Percentiles rank a stretch among this genome's conserved stretches.
These are phyloP conservation scores for Quercus wislizeni DNA, from an alignment of 306 rosid genomes.

Conservation along the genomic window DNA sequence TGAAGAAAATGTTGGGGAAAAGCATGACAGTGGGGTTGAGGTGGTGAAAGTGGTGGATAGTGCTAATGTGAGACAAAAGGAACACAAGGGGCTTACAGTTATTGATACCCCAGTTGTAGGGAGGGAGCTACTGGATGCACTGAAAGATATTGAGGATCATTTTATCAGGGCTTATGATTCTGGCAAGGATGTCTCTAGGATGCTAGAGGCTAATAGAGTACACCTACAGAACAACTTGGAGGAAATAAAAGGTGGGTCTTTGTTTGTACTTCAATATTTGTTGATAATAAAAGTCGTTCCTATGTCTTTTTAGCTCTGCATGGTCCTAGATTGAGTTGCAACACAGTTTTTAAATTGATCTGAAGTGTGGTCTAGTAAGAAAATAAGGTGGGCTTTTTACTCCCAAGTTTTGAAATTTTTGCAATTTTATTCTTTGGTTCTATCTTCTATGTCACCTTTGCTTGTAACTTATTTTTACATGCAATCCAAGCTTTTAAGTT, in stretches of 20 bases:
- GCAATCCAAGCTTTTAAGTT: background rate
- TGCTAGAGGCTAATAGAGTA: slow-evolving; percentile 86
- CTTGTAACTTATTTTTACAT: background rate
- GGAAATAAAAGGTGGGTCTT: slow-evolving; percentile 72
- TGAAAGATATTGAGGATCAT: slow-evolving; percentile 77
- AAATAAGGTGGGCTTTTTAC: background rate
- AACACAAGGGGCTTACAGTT: slow-evolving; percentile 54
- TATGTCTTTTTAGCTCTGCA: background rate
- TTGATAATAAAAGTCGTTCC: background rate
- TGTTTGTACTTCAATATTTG: background rate
- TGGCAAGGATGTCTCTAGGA: slow-evolving; percentile 72
- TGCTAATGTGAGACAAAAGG: slow-evolving; percentile 37
- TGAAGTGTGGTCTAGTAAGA: slow-evolving; percentile 7
- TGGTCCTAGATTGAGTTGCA: slow-evolving; percentile 18
- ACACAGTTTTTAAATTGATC: slow-evolving; percentile 9
- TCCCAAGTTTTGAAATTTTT: background rate
- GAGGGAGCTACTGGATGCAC: slow-evolving; percentile 87
- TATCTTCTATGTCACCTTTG: background rate
- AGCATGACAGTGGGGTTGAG: slow-evolving; percentile 42
- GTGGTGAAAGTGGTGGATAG: slow-evolving; percentile 38
- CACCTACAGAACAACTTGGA: slow-evolving; percentile 84
- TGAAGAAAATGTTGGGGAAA: slow-evolving; percentile 41
- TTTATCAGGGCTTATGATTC: slow-evolving; percentile 75
- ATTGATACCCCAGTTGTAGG: slow-evolving; percentile 74
- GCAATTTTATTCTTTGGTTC: background rate